Conservation (phyloP, 495 filamentous ascomycete genomes). For the Chaetomidium leptoderma region DNA sequence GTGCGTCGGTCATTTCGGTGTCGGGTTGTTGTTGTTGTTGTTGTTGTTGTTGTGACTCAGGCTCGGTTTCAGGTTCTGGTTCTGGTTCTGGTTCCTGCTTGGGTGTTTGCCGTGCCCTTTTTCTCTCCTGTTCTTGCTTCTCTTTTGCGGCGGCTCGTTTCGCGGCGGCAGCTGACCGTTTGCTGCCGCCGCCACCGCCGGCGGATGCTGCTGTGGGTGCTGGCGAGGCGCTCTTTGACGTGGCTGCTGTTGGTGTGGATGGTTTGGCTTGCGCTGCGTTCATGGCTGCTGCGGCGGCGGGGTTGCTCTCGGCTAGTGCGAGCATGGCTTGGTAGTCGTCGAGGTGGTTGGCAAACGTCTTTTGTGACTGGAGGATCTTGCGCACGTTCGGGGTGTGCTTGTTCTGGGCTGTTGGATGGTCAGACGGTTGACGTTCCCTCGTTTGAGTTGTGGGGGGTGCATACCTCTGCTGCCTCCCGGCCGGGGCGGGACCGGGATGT, state of each 20-base stretch:
- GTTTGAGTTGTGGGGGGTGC: no score
- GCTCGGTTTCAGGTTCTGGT: constrained; percentile 11
- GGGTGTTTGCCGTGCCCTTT: constrained; percentile 13
- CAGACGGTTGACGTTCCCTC: not conserved
- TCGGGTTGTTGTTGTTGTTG: constrained; percentile 30
- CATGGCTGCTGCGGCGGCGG: constrained; percentile 24
- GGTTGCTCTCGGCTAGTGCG: constrained; percentile 43
- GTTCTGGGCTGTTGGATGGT: constrained; percentile 27
- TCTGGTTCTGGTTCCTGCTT: constrained; percentile 5
- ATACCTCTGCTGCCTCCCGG: constrained; percentile 26
- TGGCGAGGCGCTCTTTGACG: constrained; percentile 25
- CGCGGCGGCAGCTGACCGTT: constrained; percentile 25
- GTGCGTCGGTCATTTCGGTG: constrained; percentile 36
- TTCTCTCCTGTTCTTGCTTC: constrained; percentile 19
- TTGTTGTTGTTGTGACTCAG: constrained; percentile 24
- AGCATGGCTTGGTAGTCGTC: constrained; percentile 79
- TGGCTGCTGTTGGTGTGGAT: constrained; percentile 19
- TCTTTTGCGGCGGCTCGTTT: constrained; percentile 29
- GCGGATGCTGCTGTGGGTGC: constrained; percentile 16
- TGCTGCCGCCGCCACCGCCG: constrained; percentile 9
- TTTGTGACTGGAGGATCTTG: constrained; percentile 84
- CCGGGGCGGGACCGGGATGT: constrained; percentile 58
- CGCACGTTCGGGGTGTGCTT: constrained; percentile 79
- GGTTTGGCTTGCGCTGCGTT: constrained; percentile 17
- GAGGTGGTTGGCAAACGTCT: constrained; percentile 87